phyloP scores from a whole-genome alignment of 1,284 basidiomycete species.

The Caloboletus firmus region DNA sequence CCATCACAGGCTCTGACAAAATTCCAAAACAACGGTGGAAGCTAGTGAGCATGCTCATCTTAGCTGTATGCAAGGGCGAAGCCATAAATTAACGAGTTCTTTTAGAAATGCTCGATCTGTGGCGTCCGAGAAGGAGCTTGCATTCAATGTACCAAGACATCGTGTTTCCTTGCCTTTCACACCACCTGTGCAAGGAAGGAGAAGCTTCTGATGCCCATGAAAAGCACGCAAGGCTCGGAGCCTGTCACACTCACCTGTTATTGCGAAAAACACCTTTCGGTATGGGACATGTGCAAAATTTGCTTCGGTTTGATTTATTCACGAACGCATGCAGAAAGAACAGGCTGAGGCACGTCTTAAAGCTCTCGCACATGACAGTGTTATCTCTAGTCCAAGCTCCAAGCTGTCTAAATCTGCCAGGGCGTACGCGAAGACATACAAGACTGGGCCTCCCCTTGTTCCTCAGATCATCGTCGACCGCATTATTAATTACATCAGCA shows the following conservation, averaged over 20 bases:
- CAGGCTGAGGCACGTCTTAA: constrained; percentile 60
- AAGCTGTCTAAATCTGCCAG: constrained; percentile 70
- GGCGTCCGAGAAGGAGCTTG: constrained; percentile 85
- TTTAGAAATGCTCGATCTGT: constrained; percentile 84
- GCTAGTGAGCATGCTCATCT: constrained; percentile 57
- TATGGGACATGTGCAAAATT: constrained; percentile 40
- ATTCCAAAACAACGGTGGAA: constrained; percentile 95
- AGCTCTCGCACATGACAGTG: constrained; percentile 53
- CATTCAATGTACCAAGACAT: constrained; percentile 93
- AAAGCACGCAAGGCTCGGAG: constrained; percentile 73
- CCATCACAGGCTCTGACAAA: constrained; percentile 86
- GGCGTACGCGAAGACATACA: constrained; percentile 80
- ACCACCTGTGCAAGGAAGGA: constrained; percentile 90
- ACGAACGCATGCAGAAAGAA: constrained; percentile 51
- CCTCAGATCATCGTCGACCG: constrained; percentile 73
- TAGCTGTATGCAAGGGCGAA: neutral
- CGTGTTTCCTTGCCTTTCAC: constrained; percentile 94
- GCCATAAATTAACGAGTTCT: constrained; percentile 12
- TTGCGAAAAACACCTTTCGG: constrained; percentile 89
- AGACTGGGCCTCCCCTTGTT: constrained; percentile 74
- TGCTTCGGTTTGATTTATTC: constrained; percentile 5
- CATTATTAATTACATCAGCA: constrained; percentile 76
- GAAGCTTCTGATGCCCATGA: constrained; percentile 85
- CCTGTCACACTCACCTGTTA: constrained; percentile 71
- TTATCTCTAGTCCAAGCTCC: constrained; percentile 38